phyloP scores from a whole-genome alignment of 768 basidiomycete genomes.

The Mycena capillaripes region DNA sequence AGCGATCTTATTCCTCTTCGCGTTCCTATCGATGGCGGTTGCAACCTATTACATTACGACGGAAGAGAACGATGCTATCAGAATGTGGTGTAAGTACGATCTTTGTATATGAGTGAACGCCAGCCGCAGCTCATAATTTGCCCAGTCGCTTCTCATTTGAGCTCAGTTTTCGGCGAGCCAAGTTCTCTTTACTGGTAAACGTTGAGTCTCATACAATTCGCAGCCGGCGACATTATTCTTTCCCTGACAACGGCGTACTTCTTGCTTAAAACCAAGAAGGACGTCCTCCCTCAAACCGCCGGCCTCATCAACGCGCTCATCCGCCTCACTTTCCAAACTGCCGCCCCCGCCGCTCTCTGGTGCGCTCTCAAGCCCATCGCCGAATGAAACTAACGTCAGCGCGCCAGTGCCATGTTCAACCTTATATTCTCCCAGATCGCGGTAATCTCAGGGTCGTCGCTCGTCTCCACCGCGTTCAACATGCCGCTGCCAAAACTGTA shows the following conservation, averaged over 20 bases:
- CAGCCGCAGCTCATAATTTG: neutral
- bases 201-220: too few relatives aligned
- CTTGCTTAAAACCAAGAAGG: neutral
- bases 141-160: neutral
- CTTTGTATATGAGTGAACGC: too few relatives aligned
- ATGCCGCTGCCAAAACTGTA: conserved; percentile 2
- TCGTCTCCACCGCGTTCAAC: neutral
- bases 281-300: conserved; percentile 11
- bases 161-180: neutral
- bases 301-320: conserved; percentile 8
- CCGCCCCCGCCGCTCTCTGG: conserved; percentile 18
- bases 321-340: conserved; percentile 19
- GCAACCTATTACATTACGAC: conserved; percentile 1
- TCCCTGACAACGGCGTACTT: conserved; percentile 4
- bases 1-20: neutral
- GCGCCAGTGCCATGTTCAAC: neutral
- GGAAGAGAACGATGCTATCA: neutral
- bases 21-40: neutral
- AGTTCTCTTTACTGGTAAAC: neutral
- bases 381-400: too few relatives aligned
- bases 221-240: conserved; percentile 13
- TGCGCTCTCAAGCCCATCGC: neutral
- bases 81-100: neutral
- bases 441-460: neutral
- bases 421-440: neutral